phyloP scores from a whole-genome alignment of 2,329 filamentous ascomycete genomes.

The Ophiostoma populinum region DNA sequence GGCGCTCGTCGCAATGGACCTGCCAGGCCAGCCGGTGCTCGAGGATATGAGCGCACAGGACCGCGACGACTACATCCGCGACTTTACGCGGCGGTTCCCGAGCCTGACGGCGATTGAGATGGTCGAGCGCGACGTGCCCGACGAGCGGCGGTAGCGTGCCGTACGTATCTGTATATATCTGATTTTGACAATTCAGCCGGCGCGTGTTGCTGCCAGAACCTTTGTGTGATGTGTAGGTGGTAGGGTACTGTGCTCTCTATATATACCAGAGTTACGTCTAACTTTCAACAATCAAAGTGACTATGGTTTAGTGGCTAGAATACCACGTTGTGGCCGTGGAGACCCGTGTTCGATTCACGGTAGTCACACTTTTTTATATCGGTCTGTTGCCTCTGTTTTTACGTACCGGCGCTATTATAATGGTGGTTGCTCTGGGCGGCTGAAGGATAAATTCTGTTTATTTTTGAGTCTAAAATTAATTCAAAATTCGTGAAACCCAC shows the following conservation, averaged over 20 bases:
- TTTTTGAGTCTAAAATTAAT: no score
- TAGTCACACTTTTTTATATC: constrained; percentile 7
- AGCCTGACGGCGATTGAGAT: constrained; percentile 74
- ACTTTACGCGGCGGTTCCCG: constrained; percentile 76
- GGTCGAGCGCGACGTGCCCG: constrained; percentile 51
- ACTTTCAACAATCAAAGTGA: constrained; percentile 4
- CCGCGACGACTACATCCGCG: constrained; percentile 45
- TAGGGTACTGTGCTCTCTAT: not conserved
- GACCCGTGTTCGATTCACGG: constrained; percentile 13
- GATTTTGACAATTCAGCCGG: constrained; percentile 1
- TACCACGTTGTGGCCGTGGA: constrained; percentile 13
- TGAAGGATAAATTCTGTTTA: no score
- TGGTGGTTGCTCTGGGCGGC: no score
- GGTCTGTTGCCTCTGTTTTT: not conserved
- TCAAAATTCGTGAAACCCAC: no score
- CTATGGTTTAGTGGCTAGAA: constrained; percentile 13
- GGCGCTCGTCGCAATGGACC: constrained; percentile 26
- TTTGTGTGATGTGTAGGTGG: no score
- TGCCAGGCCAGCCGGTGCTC: constrained; percentile 30
- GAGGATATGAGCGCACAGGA: constrained; percentile 36
- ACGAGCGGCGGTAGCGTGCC: constrained; percentile 17
- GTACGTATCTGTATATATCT: not conserved
- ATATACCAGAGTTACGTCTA: not conserved
- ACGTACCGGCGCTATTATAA: no score
- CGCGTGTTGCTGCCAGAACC: no score